Conservation (phyloP, 2,329 filamentous ascomycete species). For the Colletotrichum limetticola region DNA sequence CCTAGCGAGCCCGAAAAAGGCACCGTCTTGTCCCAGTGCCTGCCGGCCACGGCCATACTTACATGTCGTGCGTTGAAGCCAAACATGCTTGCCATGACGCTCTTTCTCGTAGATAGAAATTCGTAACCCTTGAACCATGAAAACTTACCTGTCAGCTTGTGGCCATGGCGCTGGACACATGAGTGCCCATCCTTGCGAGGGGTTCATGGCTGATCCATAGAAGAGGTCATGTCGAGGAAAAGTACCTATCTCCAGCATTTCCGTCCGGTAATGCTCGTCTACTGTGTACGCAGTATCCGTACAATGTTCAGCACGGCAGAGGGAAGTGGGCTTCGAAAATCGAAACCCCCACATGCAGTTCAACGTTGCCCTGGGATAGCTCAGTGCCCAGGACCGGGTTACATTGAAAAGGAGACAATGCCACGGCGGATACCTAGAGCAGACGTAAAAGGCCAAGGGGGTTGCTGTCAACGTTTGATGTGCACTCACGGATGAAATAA, state of each 20-base stretch:
- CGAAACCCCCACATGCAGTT: slow-evolving; percentile 20
- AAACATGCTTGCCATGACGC: slow-evolving; percentile 20
- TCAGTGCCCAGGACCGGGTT: not conserved
- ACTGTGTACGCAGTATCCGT: too few species aligned
- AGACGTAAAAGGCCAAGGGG: slow-evolving; percentile 18
- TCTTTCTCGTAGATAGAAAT: not conserved
- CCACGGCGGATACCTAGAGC: slow-evolving; percentile 18
- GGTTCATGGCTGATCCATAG: not conserved
- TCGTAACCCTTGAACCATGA: slow-evolving; percentile 24
- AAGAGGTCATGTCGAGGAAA: not conserved
- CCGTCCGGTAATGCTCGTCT: slow-evolving; percentile 2
- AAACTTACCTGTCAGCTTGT: not conserved
- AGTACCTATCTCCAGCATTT: slow-evolving; percentile 2
- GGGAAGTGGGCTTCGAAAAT: slow-evolving; percentile 13
- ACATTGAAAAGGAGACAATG: not conserved
- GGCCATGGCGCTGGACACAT: slow-evolving; percentile 2
- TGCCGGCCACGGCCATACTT: not conserved
- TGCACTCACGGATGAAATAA: slow-evolving; percentile 10
- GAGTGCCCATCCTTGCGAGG: slow-evolving; percentile 1
- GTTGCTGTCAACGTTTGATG: slow-evolving; percentile 31
- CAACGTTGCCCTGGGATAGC: slow-evolving; percentile 17
- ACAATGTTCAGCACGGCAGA: not conserved
- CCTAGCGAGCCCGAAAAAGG: not conserved
- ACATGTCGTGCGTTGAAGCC: not conserved
- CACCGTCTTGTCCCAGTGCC: slow-evolving; percentile 1